A percentile compares a stretch with the other conserved stretches of the same genome.
Evolutionary conservation across 2,329 filamentous ascomycete species (phyloP).

Genomic region (Botryotinia globosa): DNA sequence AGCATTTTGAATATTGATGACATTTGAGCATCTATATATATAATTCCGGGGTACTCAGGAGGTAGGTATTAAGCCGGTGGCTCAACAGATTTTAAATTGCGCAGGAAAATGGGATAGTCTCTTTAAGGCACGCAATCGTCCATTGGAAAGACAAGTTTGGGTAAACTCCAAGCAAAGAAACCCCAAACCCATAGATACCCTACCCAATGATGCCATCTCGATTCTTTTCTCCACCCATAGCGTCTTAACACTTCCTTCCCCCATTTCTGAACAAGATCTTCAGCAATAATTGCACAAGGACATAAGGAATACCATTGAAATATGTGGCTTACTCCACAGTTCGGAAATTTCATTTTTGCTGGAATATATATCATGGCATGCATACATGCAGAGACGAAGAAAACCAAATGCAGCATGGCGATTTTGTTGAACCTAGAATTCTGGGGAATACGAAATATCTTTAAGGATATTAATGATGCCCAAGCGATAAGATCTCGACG

Average conservation of each 20-base stretch:
- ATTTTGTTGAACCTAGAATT: neutral
- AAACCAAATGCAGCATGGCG: neutral
- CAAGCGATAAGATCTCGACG: neutral
- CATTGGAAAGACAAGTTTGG: constrained; percentile 2
- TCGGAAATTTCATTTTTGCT: neutral
- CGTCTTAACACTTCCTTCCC: neutral
- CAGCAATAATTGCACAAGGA: neutral
- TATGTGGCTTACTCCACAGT: constrained; percentile 8
- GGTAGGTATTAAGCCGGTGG: neutral
- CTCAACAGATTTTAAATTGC: neutral
- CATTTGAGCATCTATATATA: neutral
- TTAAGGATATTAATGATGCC: constrained; percentile 4
- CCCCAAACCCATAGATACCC: constrained; percentile 11
- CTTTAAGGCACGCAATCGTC: neutral
- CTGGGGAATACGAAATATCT: constrained; percentile 1
- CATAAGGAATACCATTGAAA: constrained; percentile 7
- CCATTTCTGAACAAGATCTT: neutral
- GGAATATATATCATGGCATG: constrained; percentile 1
- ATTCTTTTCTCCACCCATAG: neutral
- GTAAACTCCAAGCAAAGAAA: constrained; percentile 12
- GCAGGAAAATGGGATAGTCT: neutral
- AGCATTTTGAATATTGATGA: neutral
- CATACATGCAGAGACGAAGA: neutral
- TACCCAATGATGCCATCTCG: constrained; percentile 7
- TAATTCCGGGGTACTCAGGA: neutral